Percentiles rank a stretch among this genome's conserved stretches.
Conservation (phyloP, 1,284 basidiomycete species). For the Pyrrhoderma lamaoense region DNA sequence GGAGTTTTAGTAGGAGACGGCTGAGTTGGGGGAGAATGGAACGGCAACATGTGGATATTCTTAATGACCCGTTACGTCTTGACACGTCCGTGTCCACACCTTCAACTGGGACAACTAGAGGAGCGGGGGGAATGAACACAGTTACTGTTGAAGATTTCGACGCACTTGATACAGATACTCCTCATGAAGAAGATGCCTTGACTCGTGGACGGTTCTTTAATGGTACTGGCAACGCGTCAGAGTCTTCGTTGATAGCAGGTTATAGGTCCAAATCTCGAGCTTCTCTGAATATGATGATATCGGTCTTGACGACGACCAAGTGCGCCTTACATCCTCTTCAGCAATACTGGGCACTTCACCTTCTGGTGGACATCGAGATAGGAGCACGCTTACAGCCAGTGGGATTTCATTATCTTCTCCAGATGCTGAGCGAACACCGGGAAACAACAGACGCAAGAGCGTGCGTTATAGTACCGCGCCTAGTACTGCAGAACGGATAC, state of each 20-base stretch:
- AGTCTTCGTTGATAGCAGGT: constrained; percentile 12
- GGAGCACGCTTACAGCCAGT: background rate
- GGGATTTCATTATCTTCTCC: background rate
- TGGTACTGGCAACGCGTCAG: constrained; percentile 5
- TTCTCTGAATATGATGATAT: constrained; percentile 13
- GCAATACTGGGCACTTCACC: background rate
- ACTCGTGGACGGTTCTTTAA: constrained; percentile 12
- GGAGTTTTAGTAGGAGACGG: constrained; percentile 15
- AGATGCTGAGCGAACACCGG: constrained; percentile 13
- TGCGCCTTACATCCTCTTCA: constrained; percentile 35
- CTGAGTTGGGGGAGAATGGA: constrained; percentile 19
- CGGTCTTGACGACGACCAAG: constrained; percentile 45
- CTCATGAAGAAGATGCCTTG: constrained; percentile 14
- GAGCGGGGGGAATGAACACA: background rate
- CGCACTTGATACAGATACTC: constrained; percentile 12
- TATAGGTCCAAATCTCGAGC: constrained; percentile 31
- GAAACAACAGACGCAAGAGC: constrained; percentile 36
- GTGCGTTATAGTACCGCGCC: constrained; percentile 39
- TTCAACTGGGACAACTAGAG: background rate
- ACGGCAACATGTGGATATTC: constrained; percentile 15
- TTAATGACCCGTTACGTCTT: constrained; percentile 15
- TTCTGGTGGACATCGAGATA: constrained; percentile 19
- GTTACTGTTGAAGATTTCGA: background rate
- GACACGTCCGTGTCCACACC: constrained; percentile 1
- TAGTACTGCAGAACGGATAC: constrained; percentile 28